A percentile compares a stretch with the other conserved stretches of the same genome.
Conservation (phyloP, 352 stramenopile species). For the Thraustochytrium sp. region DNA sequence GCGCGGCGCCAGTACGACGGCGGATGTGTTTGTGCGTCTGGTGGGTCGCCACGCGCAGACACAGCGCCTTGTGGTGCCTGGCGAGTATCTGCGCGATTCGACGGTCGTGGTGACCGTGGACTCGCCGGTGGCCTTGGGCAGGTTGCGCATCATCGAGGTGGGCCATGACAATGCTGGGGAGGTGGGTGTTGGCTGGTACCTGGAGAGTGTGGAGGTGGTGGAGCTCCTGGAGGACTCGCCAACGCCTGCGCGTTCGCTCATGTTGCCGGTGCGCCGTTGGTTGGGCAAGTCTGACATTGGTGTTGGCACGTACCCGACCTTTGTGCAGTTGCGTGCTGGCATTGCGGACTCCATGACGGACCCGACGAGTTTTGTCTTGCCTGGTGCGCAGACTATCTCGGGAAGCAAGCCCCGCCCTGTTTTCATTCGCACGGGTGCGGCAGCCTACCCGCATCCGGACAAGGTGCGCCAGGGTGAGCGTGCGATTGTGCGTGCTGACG, state of each 20-base stretch:
- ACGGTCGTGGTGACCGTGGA: background rate
- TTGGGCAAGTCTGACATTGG: slow-evolving; percentile 21
- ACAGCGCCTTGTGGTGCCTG: background rate
- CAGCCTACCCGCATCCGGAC: slow-evolving; percentile 21
- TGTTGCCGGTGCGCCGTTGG: slow-evolving; percentile 16
- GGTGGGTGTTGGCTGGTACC: slow-evolving; percentile 24
- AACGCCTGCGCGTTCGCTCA: background rate
- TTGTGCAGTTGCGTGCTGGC: background rate
- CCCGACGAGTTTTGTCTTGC: background rate
- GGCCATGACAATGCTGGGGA: slow-evolving; percentile 26
- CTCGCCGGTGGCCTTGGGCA: background rate
- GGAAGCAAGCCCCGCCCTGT: background rate
- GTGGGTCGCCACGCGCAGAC: background rate
- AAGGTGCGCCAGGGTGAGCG: background rate
- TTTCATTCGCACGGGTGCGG: slow-evolving; percentile 1
- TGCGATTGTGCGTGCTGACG: background rate
- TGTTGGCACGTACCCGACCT: background rate
- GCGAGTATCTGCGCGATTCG: slow-evolving; percentile 1
- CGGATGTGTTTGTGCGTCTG: slow-evolving; percentile 16
- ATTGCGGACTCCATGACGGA: slow-evolving; percentile 30
- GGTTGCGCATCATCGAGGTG: background rate
- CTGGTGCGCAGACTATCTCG: background rate
- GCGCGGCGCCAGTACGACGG: background rate
- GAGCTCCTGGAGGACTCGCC: background rate
- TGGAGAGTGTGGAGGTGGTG: slow-evolving; percentile 15